Conservation (phyloP, 192 early-diverging fungal species). For the Umbelopsis vinacea region DNA sequence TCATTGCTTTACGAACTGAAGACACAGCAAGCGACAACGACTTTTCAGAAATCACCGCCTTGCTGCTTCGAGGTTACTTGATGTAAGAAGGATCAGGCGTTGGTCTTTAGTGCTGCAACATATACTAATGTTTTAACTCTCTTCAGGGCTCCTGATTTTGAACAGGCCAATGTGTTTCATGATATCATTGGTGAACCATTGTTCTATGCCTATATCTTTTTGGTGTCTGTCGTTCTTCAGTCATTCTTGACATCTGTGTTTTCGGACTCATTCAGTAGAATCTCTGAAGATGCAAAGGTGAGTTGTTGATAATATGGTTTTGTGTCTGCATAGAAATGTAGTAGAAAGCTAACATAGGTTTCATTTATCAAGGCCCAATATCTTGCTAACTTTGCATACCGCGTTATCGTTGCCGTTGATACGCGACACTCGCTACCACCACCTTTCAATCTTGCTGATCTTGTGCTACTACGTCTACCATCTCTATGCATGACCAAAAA, state of each 20-base stretch:
- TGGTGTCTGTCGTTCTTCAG: constrained; percentile 17
- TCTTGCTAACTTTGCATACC: constrained; percentile 18
- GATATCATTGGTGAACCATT: constrained; percentile 13
- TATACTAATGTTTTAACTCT: neutral
- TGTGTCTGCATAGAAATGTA: no score
- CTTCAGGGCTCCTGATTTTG: constrained; percentile 23
- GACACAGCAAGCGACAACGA: neutral
- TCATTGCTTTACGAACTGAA: constrained; percentile 16
- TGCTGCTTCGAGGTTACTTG: constrained; percentile 25
- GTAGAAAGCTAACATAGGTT: neutral
- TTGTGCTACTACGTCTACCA: neutral
- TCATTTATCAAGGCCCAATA: constrained; percentile 13
- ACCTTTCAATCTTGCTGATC: constrained; percentile 20
- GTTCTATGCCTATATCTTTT: constrained; percentile 19
- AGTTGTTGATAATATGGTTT: neutral
- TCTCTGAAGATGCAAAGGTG: constrained; percentile 22
- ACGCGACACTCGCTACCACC: constrained; percentile 2
- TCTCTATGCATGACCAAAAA: neutral
- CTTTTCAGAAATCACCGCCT: constrained; percentile 8
- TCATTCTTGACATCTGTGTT: constrained; percentile 23
- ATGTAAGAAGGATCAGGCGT: neutral
- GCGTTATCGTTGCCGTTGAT: constrained; percentile 11
- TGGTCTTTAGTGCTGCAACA: neutral
- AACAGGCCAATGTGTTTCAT: constrained; percentile 2
- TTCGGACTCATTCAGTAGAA: constrained; percentile 18